A percentile compares a stretch with the other conserved stretches of the same genome.
Evolutionary conservation across 1,284 basidiomycete genomes (phyloP).

Genomic region (Thecaphora frezii): DNA sequence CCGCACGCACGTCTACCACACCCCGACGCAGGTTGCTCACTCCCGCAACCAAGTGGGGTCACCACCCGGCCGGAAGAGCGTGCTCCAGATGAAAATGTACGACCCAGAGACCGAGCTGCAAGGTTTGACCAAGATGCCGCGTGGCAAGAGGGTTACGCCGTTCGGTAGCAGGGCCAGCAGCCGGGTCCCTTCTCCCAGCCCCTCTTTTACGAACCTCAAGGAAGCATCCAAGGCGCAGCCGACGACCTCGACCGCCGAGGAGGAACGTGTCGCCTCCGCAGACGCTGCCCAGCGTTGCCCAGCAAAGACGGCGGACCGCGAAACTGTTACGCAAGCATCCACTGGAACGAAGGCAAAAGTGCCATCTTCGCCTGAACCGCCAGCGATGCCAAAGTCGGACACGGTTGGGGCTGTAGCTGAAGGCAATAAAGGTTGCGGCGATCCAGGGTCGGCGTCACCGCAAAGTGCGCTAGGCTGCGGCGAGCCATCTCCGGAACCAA

Average conservation of each 20-base stretch:
- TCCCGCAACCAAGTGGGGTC: constrained; percentile 9
- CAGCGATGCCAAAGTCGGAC: too few species aligned
- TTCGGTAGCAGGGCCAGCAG: constrained; percentile 40
- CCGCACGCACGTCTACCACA: constrained; percentile 33
- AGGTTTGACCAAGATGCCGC: constrained; percentile 40
- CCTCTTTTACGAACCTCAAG: constrained; percentile 22
- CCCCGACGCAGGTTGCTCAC: constrained; percentile 21
- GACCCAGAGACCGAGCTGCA: constrained; percentile 43
- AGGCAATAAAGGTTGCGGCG: too few species aligned
- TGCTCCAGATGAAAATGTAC: constrained; percentile 49
- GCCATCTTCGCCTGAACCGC: too few species aligned
- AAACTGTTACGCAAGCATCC: too few species aligned
- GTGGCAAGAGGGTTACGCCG: constrained; percentile 32
- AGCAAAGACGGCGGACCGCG: not conserved
- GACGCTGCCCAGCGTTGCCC: not conserved
- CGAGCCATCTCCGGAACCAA: too few species aligned
- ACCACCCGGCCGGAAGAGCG: constrained; percentile 13
- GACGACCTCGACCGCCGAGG: not conserved
- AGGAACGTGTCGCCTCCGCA: not conserved
- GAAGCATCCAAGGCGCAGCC: constrained; percentile 11
- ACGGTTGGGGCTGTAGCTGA: too few species aligned
- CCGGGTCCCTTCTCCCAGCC: constrained; percentile 29
- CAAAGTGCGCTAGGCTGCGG: too few species aligned
- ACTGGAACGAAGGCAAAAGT: too few species aligned
- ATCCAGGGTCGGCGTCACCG: too few species aligned